Evolutionary conservation across 2,329 filamentous ascomycete genomes (phyloP).

Genomic region (Hysterium pulicare): DNA sequence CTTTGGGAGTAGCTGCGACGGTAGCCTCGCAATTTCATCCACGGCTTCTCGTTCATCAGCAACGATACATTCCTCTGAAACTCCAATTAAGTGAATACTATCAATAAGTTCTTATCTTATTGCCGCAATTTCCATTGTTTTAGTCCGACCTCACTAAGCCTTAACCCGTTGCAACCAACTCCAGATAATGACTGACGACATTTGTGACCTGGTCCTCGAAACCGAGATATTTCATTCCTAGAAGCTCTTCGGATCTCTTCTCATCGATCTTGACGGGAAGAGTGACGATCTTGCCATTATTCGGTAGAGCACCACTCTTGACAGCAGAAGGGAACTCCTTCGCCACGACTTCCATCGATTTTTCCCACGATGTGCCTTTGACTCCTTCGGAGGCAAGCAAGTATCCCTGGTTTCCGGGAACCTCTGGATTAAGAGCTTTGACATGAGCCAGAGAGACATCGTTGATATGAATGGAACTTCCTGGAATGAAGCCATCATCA

Average conservation of each 20-base stretch:
- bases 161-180: no score
- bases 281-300: background rate
- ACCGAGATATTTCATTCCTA: constrained; percentile 8
- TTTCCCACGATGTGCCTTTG: constrained; percentile 8
- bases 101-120: no score
- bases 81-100: no score
- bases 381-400: constrained; percentile 2
- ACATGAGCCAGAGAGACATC: constrained; percentile 18
- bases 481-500: constrained; percentile 3
- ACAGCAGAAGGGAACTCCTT: constrained; percentile 8
- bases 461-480: constrained; percentile 13
- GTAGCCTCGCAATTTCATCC: no score
- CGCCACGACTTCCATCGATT: constrained; percentile 8
- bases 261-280: constrained; percentile 6
- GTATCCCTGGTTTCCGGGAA: constrained; percentile 13
- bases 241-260: constrained; percentile 8
- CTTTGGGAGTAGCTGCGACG: no score
- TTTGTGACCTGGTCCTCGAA: constrained; percentile 10
- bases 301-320: constrained; percentile 1
- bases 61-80: no score
- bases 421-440: constrained; percentile 4
- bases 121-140: no score
- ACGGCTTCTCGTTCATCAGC: no score
- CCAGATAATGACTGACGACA: constrained; percentile 10
- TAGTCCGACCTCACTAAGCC: no score